A percentile compares a stretch with the other conserved stretches of the same genome.
Conservation (phyloP, 2,329 filamentous ascomycete species). For the Aspergillus ochraceoroseus region DNA sequence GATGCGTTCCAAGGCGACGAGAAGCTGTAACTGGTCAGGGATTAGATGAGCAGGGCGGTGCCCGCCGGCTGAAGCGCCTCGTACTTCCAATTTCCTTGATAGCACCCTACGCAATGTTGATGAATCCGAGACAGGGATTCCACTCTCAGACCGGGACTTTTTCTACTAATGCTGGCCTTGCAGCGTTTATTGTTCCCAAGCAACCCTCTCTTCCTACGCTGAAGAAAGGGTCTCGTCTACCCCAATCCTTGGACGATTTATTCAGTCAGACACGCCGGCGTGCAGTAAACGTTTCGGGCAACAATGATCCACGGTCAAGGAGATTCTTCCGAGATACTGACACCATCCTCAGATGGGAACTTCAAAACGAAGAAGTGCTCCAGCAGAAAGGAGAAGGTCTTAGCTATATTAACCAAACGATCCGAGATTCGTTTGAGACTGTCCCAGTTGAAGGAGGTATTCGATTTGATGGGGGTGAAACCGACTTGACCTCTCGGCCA, state of each 20-base stretch:
- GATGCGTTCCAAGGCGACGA: conserved; percentile 3
- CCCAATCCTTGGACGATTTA: conserved; percentile 32
- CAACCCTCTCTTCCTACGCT: background rate
- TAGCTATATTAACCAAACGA: conserved; percentile 39
- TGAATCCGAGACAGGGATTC: conserved; percentile 39
- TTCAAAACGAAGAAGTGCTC: conserved; percentile 30
- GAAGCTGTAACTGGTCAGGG: background rate
- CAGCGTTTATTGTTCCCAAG: conserved; percentile 12
- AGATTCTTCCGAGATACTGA: conserved; percentile 32
- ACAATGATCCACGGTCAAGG: conserved; percentile 23
- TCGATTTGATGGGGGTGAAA: conserved; percentile 30
- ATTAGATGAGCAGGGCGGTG: background rate
- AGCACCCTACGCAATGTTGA: conserved; percentile 34
- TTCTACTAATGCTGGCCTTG: conserved; percentile 39
- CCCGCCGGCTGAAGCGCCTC: conserved; percentile 22
- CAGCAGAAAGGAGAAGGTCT: conserved; percentile 21
- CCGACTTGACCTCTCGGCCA: conserved; percentile 3
- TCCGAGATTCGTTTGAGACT: conserved; percentile 30
- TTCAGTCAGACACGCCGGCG: conserved; percentile 21
- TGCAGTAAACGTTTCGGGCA: conserved; percentile 14
- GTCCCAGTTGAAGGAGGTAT: conserved; percentile 33
- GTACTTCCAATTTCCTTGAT: conserved; percentile 25
- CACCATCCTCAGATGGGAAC: conserved; percentile 38
- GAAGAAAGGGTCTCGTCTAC: conserved; percentile 14
- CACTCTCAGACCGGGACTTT: conserved; percentile 44